Evolutionary conservation across 768 basidiomycete genomes (phyloP), one percentile per base, ranked within the genome.

Genomic region (Tylopilus felleus): DNA sequence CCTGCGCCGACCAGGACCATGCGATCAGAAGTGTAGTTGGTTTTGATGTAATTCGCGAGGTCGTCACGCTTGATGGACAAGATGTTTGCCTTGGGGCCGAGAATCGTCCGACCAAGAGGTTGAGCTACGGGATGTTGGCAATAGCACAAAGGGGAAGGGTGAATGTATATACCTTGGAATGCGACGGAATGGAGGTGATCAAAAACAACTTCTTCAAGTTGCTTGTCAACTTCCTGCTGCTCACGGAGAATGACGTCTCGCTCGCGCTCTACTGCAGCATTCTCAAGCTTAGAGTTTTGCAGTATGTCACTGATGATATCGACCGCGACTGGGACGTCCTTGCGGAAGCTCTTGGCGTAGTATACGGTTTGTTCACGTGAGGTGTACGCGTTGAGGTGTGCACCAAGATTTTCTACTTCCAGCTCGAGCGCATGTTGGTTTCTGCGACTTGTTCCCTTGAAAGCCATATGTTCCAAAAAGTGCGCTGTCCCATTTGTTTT

Each of bases 311-410:
- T 88, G 73, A 99, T 93, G 75, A 99, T 97, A 73, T 98, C 94
- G 53, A 98, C 93, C 31, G 93, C 84, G 46, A 80, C 78, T 13
- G 85, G 80, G 12, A 98, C 91, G 70, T 98, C 97, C 79, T 94
- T 90, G 71, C 88, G 83, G 85, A 99, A 98, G 70, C 90, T 88
- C 81, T 98, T 98, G 65, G 96, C 96, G 68, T 98, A 98, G 79
- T 98, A 99, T 52, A 98, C 95, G 21, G 97, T 99, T 75, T 98
- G 96, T 76, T 99, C 97, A 57, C 97, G 84, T 23, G 95, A 97
- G 9, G 97, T 99, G 76, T 98, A 98, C 46, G 97, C 96, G 70
- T 98, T 98, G 53, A 99, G 76, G 71, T 98, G 94, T 17, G 95
- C 93, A 60, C 97, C 97, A 53, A 98, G 80, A 75, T 97, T 95